A percentile compares a stretch with the other conserved stretches of the same genome.
These are phyloP conservation scores for Xylariaceae sp. DNA, from an alignment of 2,329 filamentous ascomycete species.

Conservation along the genomic window DNA sequence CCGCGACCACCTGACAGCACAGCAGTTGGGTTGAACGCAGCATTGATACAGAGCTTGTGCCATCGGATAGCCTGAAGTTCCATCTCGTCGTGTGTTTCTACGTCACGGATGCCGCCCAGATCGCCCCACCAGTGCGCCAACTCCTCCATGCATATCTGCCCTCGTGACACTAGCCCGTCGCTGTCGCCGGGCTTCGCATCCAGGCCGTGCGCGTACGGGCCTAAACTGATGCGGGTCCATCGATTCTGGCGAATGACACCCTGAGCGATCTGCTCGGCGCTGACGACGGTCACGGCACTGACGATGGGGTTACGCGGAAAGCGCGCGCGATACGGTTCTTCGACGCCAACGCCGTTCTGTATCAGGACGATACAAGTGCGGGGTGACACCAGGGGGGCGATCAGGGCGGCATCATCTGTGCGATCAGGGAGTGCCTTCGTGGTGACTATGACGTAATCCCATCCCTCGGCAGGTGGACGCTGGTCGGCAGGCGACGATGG, in stretches of 20 bases:
- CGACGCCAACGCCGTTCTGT: constrained; percentile 67
- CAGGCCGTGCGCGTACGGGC: constrained; percentile 55
- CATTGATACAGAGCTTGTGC: constrained; percentile 75
- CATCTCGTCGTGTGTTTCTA: constrained; percentile 57
- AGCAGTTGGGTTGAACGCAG: constrained; percentile 67
- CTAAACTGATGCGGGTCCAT: constrained; percentile 67
- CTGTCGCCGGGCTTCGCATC: constrained; percentile 26
- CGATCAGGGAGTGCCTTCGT: constrained; percentile 65
- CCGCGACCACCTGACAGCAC: constrained; percentile 60
- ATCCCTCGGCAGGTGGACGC: constrained; percentile 30
- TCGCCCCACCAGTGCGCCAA: constrained; percentile 51
- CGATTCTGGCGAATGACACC: constrained; percentile 64
- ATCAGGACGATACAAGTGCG: constrained; percentile 59
- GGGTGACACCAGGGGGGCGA: constrained; percentile 54
- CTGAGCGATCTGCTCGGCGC: constrained; percentile 58
- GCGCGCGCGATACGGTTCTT: constrained; percentile 57
- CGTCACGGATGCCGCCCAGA: constrained; percentile 59
- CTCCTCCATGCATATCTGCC: constrained; percentile 40
- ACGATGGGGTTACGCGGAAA: constrained; percentile 58
- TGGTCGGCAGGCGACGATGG: background rate
- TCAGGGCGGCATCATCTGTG: constrained; percentile 55
- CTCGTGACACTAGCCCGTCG: constrained; percentile 32
- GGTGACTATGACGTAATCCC: constrained; percentile 65
- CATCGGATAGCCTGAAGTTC: constrained; percentile 66
- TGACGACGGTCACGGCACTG: constrained; percentile 64